Percentiles rank a stretch among this genome's conserved stretches.
These are phyloP conservation scores for Vanrija pseudolonga DNA, from an alignment of 1,284 basidiomycete genomes.

Conservation along the genomic window DNA sequence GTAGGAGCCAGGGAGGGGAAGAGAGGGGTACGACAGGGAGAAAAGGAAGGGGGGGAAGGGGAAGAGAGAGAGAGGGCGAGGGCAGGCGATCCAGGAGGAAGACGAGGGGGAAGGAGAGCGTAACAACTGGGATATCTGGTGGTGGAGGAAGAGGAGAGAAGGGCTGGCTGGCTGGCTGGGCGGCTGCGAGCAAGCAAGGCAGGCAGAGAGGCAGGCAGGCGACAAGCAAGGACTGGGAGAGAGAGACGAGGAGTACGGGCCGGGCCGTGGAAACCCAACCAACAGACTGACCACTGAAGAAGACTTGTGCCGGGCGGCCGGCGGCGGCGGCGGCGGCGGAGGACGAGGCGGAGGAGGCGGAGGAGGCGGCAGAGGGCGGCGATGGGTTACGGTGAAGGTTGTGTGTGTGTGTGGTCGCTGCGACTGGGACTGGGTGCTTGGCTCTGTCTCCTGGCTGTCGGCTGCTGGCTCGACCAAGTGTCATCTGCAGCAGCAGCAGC, in stretches of 20 bases:
- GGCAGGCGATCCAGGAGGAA: not conserved
- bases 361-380: not conserved
- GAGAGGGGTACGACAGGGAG: not conserved
- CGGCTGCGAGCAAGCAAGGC: too few species aligned
- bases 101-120: not conserved
- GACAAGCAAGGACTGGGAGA: not conserved
- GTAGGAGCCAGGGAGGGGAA: not conserved
- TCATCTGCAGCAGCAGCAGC: too few species aligned
- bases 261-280: too few species aligned
- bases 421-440: too few species aligned
- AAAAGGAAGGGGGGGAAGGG: not conserved
- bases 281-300: too few species aligned
- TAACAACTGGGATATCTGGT: not conserved
- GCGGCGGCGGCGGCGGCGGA: not conserved
- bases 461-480: too few species aligned
- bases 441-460: too few species aligned
- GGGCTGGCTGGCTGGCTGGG: too few species aligned
- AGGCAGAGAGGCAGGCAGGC: not conserved
- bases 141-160: not conserved
- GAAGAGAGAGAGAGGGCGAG: not conserved
- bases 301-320: not conserved
- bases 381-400: not conserved
- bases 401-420: not conserved
- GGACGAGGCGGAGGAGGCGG: not conserved
- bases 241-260: not conserved